These are phyloP conservation scores for Fraxinus anomala DNA, from an alignment of 257 asterid species.

Conservation along the genomic window DNA sequence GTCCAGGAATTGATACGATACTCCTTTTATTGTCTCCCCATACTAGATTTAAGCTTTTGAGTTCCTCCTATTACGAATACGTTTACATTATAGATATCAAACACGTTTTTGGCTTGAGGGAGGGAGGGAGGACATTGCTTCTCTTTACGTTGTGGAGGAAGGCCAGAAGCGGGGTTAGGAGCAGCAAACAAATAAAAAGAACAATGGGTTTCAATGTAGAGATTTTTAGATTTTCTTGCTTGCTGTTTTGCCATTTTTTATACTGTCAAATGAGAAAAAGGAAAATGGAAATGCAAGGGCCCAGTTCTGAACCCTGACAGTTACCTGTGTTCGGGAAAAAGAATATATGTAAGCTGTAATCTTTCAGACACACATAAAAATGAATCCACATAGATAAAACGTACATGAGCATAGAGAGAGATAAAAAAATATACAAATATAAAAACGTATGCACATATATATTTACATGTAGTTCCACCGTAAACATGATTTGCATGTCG, in stretches of 20 bases:
- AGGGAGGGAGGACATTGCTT: background rate
- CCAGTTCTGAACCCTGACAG: background rate
- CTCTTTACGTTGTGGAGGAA: background rate
- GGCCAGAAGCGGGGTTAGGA: background rate
- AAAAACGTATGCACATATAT: background rate
- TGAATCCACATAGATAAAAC: background rate
- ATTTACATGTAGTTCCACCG: slow-evolving; percentile 13
- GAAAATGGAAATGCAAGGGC: background rate
- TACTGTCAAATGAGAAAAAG: background rate
- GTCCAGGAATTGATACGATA: background rate
- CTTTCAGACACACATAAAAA: background rate
- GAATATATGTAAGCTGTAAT: background rate
- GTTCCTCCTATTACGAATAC: background rate
- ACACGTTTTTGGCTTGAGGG: background rate
- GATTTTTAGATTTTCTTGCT: background rate
- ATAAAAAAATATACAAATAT: background rate
- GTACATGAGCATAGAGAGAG: background rate
- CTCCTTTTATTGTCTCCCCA: background rate
- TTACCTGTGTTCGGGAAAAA: background rate
- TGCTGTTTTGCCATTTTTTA: background rate
- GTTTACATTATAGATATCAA: background rate
- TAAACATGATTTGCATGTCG: slow-evolving; percentile 34
- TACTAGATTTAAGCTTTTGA: background rate
- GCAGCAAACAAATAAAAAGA: background rate
- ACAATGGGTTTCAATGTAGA: background rate